Base-by-base conservation (phyloP, 257 asterid genomes). In the Rubia yunnanensis region DNA sequence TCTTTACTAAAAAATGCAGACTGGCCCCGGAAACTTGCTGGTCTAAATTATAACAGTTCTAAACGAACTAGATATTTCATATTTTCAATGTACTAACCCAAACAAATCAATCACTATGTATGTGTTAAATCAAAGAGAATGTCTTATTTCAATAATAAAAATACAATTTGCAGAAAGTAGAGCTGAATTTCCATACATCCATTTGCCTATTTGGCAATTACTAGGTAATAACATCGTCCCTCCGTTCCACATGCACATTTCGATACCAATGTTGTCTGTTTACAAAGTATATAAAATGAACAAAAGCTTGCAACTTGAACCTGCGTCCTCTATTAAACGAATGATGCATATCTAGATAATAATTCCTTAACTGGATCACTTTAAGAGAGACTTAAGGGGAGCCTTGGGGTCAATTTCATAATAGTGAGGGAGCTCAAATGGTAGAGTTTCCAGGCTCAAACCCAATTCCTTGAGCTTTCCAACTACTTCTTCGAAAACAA, bases 401-500 rank as follows among this genome's bases (percentile, higher is more conserved):
- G 88, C 86, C 10, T 79, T 71, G 15, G 85, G 83, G 69, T 86
- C 70, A 46, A 91, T 75, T 26, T 84, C 83, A 5, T 63, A 10
- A 1, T 73, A 3, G 55, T 72, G 72, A 0, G 92, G 95, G 56
- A 85, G 85, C 76, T 91, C 87, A 61, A 57, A 23, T 0, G 80
- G 82, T 28, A 89, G 74, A 57, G 75, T 75, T 72, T 84, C 85
- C 54, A 67, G 58, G 65, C 80, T 76, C 49, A 85, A 48, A 26
- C 80, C 73, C 32, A 46, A 63, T 65, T 87, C 81, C 71, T 46
- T 77, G 10, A 88, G 78, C 75, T 30, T 77, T 58, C 8, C 68
- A 2, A 84, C 22, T 58, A 88, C 82, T 75, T 84, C 87, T 68
- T 80, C 85, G 15, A 85, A 88, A 14, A 88, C 95, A 27, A 85